phyloP scores from a whole-genome alignment of 345 rosid genomes.

The Physaria fendleri region DNA sequence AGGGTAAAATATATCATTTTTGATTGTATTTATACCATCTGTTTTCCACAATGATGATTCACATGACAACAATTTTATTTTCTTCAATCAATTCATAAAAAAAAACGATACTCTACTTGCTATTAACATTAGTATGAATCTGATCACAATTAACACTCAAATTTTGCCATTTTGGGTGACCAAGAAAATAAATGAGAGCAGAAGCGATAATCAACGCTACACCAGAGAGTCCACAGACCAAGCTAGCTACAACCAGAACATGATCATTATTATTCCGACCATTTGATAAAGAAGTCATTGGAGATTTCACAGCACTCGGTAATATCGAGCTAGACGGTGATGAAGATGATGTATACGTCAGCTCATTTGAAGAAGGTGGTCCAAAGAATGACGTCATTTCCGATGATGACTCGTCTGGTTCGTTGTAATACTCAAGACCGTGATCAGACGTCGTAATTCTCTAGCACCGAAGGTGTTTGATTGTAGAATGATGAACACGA shows the following conservation, averaged over 20 bases:
- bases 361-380: slow-evolving; percentile 18
- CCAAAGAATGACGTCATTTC: slow-evolving; percentile 54
- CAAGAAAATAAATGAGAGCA: slow-evolving; percentile 20
- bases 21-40: too few species aligned
- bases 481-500: slow-evolving; percentile 1
- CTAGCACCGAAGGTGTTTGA: slow-evolving; percentile 22
- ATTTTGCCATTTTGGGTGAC: slow-evolving; percentile 3
- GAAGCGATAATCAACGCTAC: slow-evolving; percentile 29
- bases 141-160: not conserved
- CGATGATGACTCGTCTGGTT: slow-evolving; percentile 37
- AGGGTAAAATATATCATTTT: too few species aligned
- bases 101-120: not conserved
- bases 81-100: not conserved
- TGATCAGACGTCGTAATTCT: slow-evolving; percentile 65
- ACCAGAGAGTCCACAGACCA: slow-evolving; percentile 27
- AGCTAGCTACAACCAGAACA: slow-evolving; percentile 24
- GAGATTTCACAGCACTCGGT: slow-evolving; percentile 31
- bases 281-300: not conserved
- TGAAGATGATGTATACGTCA: not conserved
- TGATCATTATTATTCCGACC: slow-evolving; percentile 1
- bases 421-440: slow-evolving; percentile 52
- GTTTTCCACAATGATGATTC: not conserved
- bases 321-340: slow-evolving; percentile 12
- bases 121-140: not conserved
- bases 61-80: not conserved